A percentile compares a stretch with the other conserved stretches of the same genome.
Evolutionary conservation across 2,329 filamentous ascomycete genomes (phyloP).

Genomic region (Fusarium circinatum): DNA sequence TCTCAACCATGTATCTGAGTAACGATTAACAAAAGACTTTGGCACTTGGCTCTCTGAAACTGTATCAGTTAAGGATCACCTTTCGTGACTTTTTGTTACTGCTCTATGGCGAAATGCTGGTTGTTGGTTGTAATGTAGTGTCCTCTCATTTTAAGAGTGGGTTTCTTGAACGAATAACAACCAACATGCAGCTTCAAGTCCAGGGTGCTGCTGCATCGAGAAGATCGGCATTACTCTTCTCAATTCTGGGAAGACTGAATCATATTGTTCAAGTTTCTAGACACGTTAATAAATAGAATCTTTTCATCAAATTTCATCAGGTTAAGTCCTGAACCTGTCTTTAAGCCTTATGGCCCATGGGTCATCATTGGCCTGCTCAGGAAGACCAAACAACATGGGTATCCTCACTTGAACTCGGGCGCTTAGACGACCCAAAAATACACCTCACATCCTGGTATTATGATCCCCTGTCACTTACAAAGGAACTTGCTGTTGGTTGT

Average conservation of each 20-base stretch:
- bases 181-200: neutral
- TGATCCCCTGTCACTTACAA: neutral
- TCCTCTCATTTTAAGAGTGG: neutral
- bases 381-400: neutral
- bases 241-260: too few relatives aligned
- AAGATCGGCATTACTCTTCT: neutral
- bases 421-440: constrained; percentile 22
- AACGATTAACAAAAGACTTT: neutral
- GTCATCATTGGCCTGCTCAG: neutral
- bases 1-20: too few relatives aligned
- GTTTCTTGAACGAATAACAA: neutral
- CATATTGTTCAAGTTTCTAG: fast-evolving
- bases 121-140: neutral
- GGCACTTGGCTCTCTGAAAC: too few relatives aligned
- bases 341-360: neutral
- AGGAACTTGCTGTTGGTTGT: constrained; percentile 1
- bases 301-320: too few relatives aligned
- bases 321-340: neutral
- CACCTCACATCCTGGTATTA: neutral
- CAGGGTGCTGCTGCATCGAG: neutral
- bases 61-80: too few relatives aligned
- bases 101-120: neutral
- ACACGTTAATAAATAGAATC: neutral
- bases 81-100: neutral
- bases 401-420: neutral